phyloP scores from a whole-genome alignment of 495 filamentous ascomycete genomes.

The Viridothelium virens region DNA sequence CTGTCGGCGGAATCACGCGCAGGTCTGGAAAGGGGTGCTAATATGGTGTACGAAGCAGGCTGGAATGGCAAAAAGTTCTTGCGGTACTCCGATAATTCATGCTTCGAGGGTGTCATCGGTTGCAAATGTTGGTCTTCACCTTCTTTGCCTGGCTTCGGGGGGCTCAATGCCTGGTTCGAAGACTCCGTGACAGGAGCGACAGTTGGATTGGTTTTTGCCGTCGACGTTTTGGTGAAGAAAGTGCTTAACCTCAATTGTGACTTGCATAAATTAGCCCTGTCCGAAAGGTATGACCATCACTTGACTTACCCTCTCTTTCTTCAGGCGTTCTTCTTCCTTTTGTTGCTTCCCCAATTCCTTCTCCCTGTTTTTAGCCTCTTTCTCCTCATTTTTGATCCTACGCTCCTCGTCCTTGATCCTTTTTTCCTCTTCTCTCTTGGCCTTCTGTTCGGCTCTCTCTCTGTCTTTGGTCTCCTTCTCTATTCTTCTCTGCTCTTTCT shows the following conservation, averaged over 20 bases:
- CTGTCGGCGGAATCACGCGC: not conserved
- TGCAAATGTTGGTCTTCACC: not conserved
- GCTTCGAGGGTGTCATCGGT: not conserved
- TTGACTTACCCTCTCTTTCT: slow-evolving; percentile 56
- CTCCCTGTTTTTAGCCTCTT: slow-evolving; percentile 43
- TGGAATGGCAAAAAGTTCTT: slow-evolving; percentile 55
- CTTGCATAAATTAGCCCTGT: slow-evolving; percentile 29
- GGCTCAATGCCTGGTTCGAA: not conserved
- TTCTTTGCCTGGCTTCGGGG: not conserved
- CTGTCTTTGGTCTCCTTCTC: slow-evolving; percentile 50
- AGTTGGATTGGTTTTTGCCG: slow-evolving; percentile 28
- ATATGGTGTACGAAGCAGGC: slow-evolving; percentile 26
- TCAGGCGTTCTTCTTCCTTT: slow-evolving; percentile 59
- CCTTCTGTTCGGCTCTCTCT: slow-evolving; percentile 32
- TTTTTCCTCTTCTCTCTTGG: slow-evolving; percentile 38
- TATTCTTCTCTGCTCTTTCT: slow-evolving; percentile 31
- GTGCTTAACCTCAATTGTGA: slow-evolving; percentile 52
- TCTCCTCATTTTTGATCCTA: slow-evolving; percentile 23
- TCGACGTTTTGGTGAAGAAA: slow-evolving; percentile 49
- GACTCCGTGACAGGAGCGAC: not conserved
- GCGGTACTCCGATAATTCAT: slow-evolving; percentile 52
- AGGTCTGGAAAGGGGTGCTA: slow-evolving; percentile 19
- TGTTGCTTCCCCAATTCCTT: slow-evolving; percentile 45
- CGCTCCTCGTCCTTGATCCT: slow-evolving; percentile 24
- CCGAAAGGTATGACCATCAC: slow-evolving; percentile 4